These are phyloP conservation scores for Dactylella cylindrospora DNA, from an alignment of 2,329 filamentous ascomycete species.

Conservation along the genomic window DNA sequence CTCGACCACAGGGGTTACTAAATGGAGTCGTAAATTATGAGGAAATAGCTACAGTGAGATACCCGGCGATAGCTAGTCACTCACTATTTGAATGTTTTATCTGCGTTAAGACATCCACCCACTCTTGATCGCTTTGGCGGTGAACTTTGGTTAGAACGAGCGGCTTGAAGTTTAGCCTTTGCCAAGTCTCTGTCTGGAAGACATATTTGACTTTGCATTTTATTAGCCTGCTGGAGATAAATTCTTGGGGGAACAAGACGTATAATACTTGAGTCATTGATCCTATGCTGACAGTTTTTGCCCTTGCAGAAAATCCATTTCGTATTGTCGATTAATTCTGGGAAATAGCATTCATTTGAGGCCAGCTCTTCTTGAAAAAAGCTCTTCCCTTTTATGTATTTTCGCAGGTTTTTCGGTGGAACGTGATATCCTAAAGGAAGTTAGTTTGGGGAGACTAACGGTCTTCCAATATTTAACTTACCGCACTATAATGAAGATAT, in stretches of 20 bases:
- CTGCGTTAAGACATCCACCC: constrained; percentile 61
- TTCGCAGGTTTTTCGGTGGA: constrained; percentile 14
- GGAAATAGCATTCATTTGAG: constrained; percentile 28
- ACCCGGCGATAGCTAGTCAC: not conserved
- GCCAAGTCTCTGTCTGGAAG: constrained; percentile 61
- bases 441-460: not conserved
- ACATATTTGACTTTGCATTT: constrained; percentile 61
- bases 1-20: constrained; percentile 22
- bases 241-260: not conserved
- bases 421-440: constrained; percentile 4
- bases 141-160: constrained; percentile 61
- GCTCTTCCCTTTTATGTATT: constrained; percentile 19
- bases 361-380: constrained; percentile 4
- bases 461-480: constrained; percentile 8
- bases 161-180: constrained; percentile 58
- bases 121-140: constrained; percentile 60
- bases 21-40: not conserved
- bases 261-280: constrained; percentile 33
- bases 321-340: constrained; percentile 25
- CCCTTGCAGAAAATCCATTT: constrained; percentile 29
- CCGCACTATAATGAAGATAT: constrained; percentile 52
- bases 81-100: constrained; percentile 51
- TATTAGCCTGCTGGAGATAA: not conserved
- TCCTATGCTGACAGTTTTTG: constrained; percentile 25
- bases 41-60: not conserved